phyloP scores from a whole-genome alignment of 768 basidiomycete species.

The Termitomyces eurrhizus region DNA sequence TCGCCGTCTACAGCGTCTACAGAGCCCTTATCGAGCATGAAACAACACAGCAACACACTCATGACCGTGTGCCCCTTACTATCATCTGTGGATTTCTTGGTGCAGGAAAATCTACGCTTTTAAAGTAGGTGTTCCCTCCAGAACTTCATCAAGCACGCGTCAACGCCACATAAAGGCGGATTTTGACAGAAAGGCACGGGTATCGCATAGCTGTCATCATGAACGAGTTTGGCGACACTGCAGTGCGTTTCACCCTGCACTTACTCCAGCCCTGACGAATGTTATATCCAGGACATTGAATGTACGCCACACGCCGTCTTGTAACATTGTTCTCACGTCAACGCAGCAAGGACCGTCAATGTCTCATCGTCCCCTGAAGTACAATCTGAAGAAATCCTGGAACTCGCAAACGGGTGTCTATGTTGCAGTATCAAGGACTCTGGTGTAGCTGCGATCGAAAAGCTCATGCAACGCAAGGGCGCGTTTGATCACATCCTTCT shows the following conservation, averaged over 20 bases:
- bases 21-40: slow-evolving; percentile 26
- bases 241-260: slow-evolving; percentile 46
- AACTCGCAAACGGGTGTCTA: slow-evolving; percentile 94
- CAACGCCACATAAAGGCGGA: slow-evolving; percentile 50
- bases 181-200: slow-evolving; percentile 90
- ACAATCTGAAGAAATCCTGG: slow-evolving; percentile 81
- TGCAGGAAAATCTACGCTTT: slow-evolving; percentile 89
- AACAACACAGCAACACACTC: slow-evolving; percentile 2
- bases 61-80: slow-evolving; percentile 70
- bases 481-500: slow-evolving; percentile 93
- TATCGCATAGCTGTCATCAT: slow-evolving; percentile 97
- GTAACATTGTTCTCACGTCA: slow-evolving; percentile 5
- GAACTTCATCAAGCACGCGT: neutral
- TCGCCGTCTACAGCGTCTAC: neutral
- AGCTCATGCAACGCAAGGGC: slow-evolving; percentile 81
- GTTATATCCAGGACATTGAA: slow-evolving; percentile 76
- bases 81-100: slow-evolving; percentile 95
- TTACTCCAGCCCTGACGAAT: slow-evolving; percentile 9
- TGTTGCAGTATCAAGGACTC: slow-evolving; percentile 97
- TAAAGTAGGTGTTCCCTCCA: slow-evolving; percentile 51
- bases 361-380: slow-evolving; percentile 69
- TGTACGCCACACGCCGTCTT: slow-evolving; percentile 38
- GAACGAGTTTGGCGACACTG: slow-evolving; percentile 97
- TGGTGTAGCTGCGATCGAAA: slow-evolving; percentile 91
- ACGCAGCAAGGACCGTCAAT: slow-evolving; percentile 79